Evolutionary conservation across 2,329 filamentous ascomycete species (phyloP).

Genomic region (Cordyceps javanica): DNA sequence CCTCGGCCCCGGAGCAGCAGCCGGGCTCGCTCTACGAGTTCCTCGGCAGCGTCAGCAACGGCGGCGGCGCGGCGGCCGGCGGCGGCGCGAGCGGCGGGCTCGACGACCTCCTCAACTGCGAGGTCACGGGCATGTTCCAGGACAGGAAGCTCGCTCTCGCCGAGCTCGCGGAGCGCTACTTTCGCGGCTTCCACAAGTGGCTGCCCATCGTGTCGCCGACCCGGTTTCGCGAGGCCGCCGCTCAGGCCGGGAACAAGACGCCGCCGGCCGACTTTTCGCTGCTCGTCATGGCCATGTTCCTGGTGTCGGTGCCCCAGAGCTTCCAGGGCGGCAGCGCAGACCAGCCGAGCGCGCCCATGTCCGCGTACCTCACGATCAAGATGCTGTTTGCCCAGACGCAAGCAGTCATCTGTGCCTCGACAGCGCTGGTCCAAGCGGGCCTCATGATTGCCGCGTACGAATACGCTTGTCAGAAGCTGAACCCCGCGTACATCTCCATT

Average conservation of each 20-base stretch:
- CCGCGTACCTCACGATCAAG: too few species aligned
- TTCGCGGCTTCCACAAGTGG: conserved; percentile 6
- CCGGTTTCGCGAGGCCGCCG: background rate
- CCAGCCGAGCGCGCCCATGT: too few species aligned
- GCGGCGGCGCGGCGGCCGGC: background rate
- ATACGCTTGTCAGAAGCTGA: too few species aligned
- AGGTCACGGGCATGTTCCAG: conserved; percentile 1
- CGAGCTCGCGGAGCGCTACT: background rate
- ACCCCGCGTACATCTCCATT: too few species aligned
- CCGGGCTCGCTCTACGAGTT: background rate
- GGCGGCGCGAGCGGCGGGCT: background rate
- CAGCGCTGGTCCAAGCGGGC: too few species aligned
- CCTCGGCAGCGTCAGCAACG: conserved; percentile 2
- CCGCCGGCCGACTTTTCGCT: conserved; percentile 3
- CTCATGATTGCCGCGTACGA: too few species aligned
- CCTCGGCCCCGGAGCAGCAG: background rate
- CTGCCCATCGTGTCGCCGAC: conserved; percentile 1
- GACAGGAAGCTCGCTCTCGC: background rate
- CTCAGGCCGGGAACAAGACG: background rate
- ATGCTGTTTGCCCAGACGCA: too few species aligned
- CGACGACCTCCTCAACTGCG: background rate
- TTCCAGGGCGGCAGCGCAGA: background rate
- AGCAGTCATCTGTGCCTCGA: too few species aligned
- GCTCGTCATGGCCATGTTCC: conserved; percentile 2
- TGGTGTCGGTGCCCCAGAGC: background rate